A percentile compares a stretch with the other conserved stretches of the same genome.
Conservation (phyloP, 2,329 filamentous ascomycete species). For the Epichloe baconii region DNA sequence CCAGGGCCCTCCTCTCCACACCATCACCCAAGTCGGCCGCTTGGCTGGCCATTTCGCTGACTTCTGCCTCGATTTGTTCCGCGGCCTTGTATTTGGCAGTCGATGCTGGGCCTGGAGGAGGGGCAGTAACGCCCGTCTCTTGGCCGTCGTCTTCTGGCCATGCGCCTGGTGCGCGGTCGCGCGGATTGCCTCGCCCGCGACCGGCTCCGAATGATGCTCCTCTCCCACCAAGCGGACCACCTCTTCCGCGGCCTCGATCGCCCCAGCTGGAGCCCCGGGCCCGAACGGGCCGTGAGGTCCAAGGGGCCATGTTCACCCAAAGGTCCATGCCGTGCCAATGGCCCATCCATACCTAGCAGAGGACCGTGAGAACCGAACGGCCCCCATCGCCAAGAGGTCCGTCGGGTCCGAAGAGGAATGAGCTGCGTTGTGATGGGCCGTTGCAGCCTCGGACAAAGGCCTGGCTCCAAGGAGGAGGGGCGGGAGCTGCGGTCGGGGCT, state of each 20-base stretch:
- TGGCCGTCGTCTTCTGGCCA: slow-evolving; percentile 20
- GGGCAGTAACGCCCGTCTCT: slow-evolving; percentile 1
- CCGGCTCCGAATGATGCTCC: background rate
- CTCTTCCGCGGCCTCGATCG: background rate
- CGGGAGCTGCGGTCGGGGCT: slow-evolving; percentile 2
- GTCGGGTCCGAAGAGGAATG: background rate
- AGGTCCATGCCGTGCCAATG: no score
- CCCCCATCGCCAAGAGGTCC: background rate
- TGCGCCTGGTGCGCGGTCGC: slow-evolving; percentile 15
- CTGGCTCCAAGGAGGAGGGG: background rate
- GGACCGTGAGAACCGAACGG: background rate
- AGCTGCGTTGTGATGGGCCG: background rate
- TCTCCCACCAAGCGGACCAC: slow-evolving; percentile 3
- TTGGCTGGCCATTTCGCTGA: slow-evolving; percentile 18
- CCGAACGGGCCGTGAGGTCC: background rate
- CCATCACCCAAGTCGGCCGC: slow-evolving; percentile 12
- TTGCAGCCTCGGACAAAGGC: background rate
- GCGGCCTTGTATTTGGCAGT: slow-evolving; percentile 24
- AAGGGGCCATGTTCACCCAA: background rate
- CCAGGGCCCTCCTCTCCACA: slow-evolving; percentile 12
- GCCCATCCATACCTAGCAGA: no score
- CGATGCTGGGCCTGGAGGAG: slow-evolving; percentile 14
- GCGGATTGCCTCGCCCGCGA: slow-evolving; percentile 1
- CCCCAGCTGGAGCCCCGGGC: background rate
- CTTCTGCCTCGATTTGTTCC: slow-evolving; percentile 21